Evolutionary conservation across 164 flowering plant species (phyloP), one percentile per base, ranked within the genome.

Genomic region (Macadamia tetraphylla): DNA sequence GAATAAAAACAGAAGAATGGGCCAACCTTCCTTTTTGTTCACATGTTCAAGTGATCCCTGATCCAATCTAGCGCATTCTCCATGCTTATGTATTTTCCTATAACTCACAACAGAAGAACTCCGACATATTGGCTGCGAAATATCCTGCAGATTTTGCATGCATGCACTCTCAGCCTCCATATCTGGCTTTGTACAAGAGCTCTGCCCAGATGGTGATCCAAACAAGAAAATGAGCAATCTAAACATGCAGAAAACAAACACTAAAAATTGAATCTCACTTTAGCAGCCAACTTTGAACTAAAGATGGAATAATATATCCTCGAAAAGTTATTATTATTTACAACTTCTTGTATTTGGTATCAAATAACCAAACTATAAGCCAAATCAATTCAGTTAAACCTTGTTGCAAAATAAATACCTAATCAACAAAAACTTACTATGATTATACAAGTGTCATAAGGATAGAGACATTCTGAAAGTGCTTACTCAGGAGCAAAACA

Each of bases 181-280:
- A 58, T 82, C 92, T 55, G 86, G 92, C 68, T 80, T 92, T 73
- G 97, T 81, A 70, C 92, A 89, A 68, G 99, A 92, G 83, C 97
- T 94, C 99, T 94, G 86, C 88, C 86, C 55, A 73, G 74, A 67
- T 62, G 70, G 65, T 62, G 71, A 63, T 35, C 63, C 63, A 76
- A 80, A 70, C 64, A 75, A 35, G 69, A 64, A 57, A 70, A 56
- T 48, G 57, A 35, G 40, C 3, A 35, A 35, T 35, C 40, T 35
- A 35, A 35, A 35, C 40, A 35, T 35, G 5, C 40, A 35, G 5
- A 35, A 18, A 12, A 5, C 10, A 51, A 29, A 15, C 1, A 69
- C 40, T 30, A 29, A 23, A 58, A 58, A 48, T 35, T 14, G 23
- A 58, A 58, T 6, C 15, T 11, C 48, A 12, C 63, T 52, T 29